Percentiles rank a stretch among this genome's conserved stretches.
phyloP scores from a whole-genome alignment of 2,329 filamentous ascomycete genomes.

The Cytospora mali region DNA sequence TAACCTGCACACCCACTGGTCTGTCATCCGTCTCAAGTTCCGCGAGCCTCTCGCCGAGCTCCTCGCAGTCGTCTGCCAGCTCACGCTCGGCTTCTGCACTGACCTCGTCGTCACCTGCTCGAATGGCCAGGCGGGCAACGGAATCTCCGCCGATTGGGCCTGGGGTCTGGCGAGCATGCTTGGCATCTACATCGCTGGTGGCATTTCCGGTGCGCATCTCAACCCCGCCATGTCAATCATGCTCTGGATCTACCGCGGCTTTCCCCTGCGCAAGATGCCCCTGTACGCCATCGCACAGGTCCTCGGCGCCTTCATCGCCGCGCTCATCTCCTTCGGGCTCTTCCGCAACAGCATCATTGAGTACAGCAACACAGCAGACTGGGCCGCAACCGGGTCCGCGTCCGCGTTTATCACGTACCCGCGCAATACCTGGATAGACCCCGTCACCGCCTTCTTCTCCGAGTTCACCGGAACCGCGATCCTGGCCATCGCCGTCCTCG shows the following conservation, averaged over 20 bases:
- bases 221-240: conserved; percentile 48
- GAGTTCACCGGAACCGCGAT: conserved; percentile 49
- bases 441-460: conserved; percentile 47
- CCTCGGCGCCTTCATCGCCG: conserved; percentile 53
- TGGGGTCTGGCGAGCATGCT: conserved; percentile 60
- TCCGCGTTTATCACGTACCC: conserved; percentile 48
- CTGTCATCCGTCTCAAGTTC: conserved; percentile 51
- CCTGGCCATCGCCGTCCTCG: conserved; percentile 45
- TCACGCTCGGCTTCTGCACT: conserved; percentile 52
- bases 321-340: conserved; percentile 48
- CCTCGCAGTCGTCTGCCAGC: conserved; percentile 44
- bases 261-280: conserved; percentile 53
- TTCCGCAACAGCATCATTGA: conserved; percentile 42
- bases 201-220: conserved; percentile 49
- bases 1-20: conserved; percentile 51
- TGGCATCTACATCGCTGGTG: conserved; percentile 50
- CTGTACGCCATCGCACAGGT: conserved; percentile 56
- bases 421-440: conserved; percentile 42
- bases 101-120: conserved; percentile 48
- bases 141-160: conserved; percentile 46
- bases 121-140: conserved; percentile 40
- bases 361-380: conserved; percentile 28
- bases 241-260: conserved; percentile 53
- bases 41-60: conserved; percentile 57
- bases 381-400: conserved; percentile 37